Base-by-base conservation (phyloP, 345 rosid species). In the Lumnitzera racemosa region DNA sequence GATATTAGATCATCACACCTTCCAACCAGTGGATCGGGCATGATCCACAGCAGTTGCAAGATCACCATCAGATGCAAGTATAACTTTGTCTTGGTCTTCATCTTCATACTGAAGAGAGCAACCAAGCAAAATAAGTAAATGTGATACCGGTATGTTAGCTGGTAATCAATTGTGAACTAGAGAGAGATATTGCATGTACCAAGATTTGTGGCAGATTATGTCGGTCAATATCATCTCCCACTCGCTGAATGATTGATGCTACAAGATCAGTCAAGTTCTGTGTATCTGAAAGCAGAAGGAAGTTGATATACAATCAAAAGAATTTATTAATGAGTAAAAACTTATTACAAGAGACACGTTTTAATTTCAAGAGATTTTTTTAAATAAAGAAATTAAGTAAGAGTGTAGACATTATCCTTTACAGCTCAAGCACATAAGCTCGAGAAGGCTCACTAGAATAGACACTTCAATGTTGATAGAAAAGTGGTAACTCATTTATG, bases 11-110 rank as follows among this genome's bases (percentile, higher is more conserved):
- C 25, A 55, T 29, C 47, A 29, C 76, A 95, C 99, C 99, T 90
- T 95, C 86, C 89, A 85, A 65, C 95, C 95, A 67, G 78, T 81
- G 72, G 74, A 85, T 69, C 78, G 86, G 51, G 96, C 99, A 73
- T 90, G 98, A 43, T 95, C 96, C 59, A 95, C 89, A n/a, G 99
- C 99, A 24, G 88, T 85, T 53, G 61, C 63, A 65, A 95, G 96
- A 65, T 95, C 99, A 62, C 75, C 67, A 53, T 95, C 98, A 36
- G 96, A 84, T 64, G 87, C 88, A 71, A 95, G 73, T 64, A 90
- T 80, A 66, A 88, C 95, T 80, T 88, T 88, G 74, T 95, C 99
- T 16, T 64, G 87, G 72, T 95, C 99, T 67, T 88, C 99, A 51
- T 95, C 99, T 77, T 95, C 99, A 67, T 95, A 95, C 99, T 95